Conservation (phyloP, 176 grass and related monocot species). For the Guadua angustifolia region DNA sequence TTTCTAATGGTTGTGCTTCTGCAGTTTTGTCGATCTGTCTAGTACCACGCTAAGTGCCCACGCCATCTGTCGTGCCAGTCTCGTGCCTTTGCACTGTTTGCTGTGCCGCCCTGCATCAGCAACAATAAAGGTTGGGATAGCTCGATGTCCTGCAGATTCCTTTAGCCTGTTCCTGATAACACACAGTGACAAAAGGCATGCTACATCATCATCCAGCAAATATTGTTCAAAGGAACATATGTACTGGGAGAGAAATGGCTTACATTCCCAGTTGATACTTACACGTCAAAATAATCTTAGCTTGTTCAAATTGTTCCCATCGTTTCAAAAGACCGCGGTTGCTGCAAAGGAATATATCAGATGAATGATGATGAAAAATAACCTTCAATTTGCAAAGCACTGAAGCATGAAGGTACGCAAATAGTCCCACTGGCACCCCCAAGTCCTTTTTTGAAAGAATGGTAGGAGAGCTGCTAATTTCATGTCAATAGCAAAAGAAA, state of each 20-base stretch:
- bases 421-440: background rate
- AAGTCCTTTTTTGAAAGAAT: too few species aligned
- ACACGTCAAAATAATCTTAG: constrained; percentile 85
- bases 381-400: constrained; percentile 1
- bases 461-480: too few species aligned
- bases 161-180: constrained; percentile 40
- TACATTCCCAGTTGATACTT: constrained; percentile 98
- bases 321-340: constrained; percentile 74
- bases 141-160: constrained; percentile 64
- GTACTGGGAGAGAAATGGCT: background rate
- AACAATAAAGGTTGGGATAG: constrained; percentile 81
- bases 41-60: too few species aligned
- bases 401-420: background rate
- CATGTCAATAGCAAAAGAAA: too few species aligned
- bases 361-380: background rate
- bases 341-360: constrained; percentile 50
- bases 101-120: constrained; percentile 69
- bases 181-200: constrained; percentile 5
- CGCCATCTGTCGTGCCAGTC: too few species aligned
- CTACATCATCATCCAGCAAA: background rate
- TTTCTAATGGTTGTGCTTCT: too few species aligned
- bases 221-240: background rate
- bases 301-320: constrained; percentile 87
- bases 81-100: too few species aligned
- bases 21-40: too few species aligned